Conservation (phyloP, 2,329 filamentous ascomycete genomes). For the Penicillium sp. region DNA sequence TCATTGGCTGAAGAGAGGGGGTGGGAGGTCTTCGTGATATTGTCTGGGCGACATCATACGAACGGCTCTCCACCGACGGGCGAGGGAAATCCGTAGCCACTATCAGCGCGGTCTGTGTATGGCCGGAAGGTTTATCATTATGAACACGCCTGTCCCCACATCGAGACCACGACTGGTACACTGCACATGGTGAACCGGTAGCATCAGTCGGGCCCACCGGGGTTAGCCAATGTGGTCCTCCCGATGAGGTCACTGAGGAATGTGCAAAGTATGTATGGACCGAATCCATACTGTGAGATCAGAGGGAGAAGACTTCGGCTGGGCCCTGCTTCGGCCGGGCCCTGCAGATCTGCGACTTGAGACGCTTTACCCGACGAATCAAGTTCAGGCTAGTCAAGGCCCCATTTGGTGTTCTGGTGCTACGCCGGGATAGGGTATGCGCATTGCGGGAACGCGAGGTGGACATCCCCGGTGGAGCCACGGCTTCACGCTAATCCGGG, state of each 20-base stretch:
- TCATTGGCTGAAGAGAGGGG: slow-evolving; percentile 22
- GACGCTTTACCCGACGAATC: slow-evolving; percentile 19
- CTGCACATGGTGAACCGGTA: slow-evolving; percentile 3
- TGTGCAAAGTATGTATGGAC: slow-evolving; percentile 18
- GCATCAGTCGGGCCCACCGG: slow-evolving; percentile 12
- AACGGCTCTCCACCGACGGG: slow-evolving; percentile 6
- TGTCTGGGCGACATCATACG: slow-evolving; percentile 20
- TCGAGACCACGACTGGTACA: slow-evolving; percentile 12
- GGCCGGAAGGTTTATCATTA: slow-evolving; percentile 11
- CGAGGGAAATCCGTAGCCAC: not conserved
- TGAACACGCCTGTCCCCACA: slow-evolving; percentile 19
- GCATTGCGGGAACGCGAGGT: slow-evolving; percentile 8
- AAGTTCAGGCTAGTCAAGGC: slow-evolving; percentile 12
- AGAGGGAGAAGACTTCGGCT: not conserved
- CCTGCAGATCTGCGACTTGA: slow-evolving; percentile 25
- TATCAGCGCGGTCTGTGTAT: not conserved
- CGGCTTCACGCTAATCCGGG: slow-evolving; percentile 2
- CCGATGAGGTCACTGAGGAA: slow-evolving; percentile 28
- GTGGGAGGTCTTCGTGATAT: not conserved
- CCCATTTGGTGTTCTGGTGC: slow-evolving; percentile 2
- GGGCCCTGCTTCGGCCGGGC: no score
- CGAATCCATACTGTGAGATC: not conserved
- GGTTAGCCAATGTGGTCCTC: slow-evolving; percentile 1
- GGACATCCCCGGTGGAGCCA: slow-evolving; percentile 7
- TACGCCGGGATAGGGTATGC: slow-evolving; percentile 7